These are phyloP conservation scores for Eucalyptus cloeziana DNA, from an alignment of 345 rosid genomes.

Conservation along the genomic window DNA sequence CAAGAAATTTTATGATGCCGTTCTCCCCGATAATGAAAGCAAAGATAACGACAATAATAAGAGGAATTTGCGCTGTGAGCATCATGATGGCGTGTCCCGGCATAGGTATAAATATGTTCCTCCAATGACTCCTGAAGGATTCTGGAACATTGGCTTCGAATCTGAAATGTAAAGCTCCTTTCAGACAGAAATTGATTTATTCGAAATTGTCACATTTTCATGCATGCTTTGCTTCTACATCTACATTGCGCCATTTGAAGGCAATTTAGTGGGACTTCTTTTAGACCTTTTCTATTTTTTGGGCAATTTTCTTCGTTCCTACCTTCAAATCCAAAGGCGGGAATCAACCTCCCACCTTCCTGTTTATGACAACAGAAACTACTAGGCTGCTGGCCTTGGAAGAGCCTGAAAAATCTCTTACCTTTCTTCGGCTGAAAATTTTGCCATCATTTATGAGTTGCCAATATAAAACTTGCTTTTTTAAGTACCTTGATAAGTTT, in stretches of 20 bases:
- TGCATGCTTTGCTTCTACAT: neutral
- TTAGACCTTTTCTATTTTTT: neutral
- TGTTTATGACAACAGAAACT: neutral
- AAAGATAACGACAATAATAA: conserved; percentile 8
- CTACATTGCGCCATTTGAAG: neutral
- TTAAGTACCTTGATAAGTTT: neutral
- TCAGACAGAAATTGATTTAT: neutral
- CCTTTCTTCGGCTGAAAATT: neutral
- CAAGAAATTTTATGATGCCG: conserved; percentile 91
- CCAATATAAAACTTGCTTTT: neutral
- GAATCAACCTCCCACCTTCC: neutral
- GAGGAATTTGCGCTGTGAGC: conserved; percentile 55
- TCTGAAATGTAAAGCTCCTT: conserved; percentile 56
- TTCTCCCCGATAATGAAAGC: conserved; percentile 42
- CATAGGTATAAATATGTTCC: conserved; percentile 77
- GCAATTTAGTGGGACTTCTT: neutral
- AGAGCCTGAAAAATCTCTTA: neutral
- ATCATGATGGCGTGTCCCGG: conserved; percentile 89
- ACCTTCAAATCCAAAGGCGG: neutral
- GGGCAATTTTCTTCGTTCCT: neutral
- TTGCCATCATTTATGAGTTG: neutral
- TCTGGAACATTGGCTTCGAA: conserved; percentile 95
- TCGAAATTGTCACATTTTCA: neutral
- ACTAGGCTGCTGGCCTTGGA: neutral
- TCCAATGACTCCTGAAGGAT: conserved; percentile 90